These are phyloP conservation scores for Ophiosphaerella korrae DNA, from an alignment of 2,329 filamentous ascomycete genomes.

Conservation along the genomic window DNA sequence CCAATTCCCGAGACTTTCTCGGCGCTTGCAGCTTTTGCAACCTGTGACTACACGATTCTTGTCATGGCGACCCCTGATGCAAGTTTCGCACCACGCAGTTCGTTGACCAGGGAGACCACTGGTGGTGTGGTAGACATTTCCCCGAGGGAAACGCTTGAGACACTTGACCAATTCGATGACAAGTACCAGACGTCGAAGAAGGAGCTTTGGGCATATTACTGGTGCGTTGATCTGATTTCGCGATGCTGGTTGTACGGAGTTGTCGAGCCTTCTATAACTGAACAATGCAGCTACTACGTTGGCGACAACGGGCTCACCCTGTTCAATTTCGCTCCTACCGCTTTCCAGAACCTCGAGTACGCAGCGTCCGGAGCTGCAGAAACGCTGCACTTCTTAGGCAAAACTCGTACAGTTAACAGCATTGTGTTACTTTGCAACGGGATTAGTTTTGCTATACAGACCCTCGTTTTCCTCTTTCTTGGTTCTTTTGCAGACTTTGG, in stretches of 20 bases:
- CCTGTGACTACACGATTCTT: too few species aligned
- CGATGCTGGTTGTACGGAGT: too few species aligned
- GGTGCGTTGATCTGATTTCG: slow-evolving; percentile 33
- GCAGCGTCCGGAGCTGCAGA: slow-evolving; percentile 63
- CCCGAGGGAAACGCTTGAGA: slow-evolving; percentile 49
- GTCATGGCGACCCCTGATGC: too few species aligned
- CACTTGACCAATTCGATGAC: slow-evolving; percentile 61
- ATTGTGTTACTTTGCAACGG: slow-evolving; percentile 69
- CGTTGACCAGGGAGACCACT: too few species aligned
- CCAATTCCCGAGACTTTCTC: too few species aligned
- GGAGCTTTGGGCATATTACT: slow-evolving; percentile 65
- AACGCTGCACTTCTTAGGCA: slow-evolving; percentile 62
- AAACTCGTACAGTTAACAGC: slow-evolving; percentile 39
- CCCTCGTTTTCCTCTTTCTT: slow-evolving; percentile 60
- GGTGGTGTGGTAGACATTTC: too few species aligned
- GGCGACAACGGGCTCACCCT: slow-evolving; percentile 66
- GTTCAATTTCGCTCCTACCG: slow-evolving; percentile 58
- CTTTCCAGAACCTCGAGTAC: slow-evolving; percentile 66
- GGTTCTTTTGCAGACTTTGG: slow-evolving; percentile 68
- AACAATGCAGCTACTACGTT: slow-evolving; percentile 61
- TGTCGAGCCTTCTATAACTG: background rate
- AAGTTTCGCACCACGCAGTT: too few species aligned
- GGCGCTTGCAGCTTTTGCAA: too few species aligned
- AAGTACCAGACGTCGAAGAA: slow-evolving; percentile 57
- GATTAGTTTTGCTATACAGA: slow-evolving; percentile 70